Conservation (phyloP, 139 green algal species). For the Haematococcus sp. region DNA sequence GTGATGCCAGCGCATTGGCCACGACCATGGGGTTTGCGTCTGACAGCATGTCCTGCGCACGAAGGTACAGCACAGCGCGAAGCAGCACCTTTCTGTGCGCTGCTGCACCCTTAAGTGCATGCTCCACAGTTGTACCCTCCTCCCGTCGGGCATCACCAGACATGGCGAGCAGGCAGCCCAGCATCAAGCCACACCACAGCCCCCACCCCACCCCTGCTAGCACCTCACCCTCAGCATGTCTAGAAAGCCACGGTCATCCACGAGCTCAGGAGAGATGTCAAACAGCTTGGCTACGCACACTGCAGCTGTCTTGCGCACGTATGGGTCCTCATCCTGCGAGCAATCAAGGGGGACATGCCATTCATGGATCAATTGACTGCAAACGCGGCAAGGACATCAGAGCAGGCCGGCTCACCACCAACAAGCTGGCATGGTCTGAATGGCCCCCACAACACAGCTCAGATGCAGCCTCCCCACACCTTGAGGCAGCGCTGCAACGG, state of each 20-base stretch:
- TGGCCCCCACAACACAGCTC: no score
- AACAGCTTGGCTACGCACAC: conserved; percentile 98
- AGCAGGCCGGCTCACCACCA: background rate
- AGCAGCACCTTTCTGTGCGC: background rate
- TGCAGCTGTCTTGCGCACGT: conserved; percentile 98
- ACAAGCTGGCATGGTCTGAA: no score
- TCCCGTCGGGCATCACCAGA: no score
- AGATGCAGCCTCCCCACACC: conserved; percentile 47
- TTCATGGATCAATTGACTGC: background rate
- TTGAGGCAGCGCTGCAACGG: conserved; percentile 88
- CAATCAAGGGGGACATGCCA: background rate
- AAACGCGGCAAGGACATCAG: background rate
- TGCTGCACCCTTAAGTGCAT: background rate
- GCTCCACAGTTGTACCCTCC: no score
- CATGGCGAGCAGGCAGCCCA: no score
- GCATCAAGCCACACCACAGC: no score
- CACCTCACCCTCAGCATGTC: conserved; percentile 78
- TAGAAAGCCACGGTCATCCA: conserved; percentile 96
- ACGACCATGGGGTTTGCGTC: conserved; percentile 99
- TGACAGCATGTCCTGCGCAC: conserved; percentile 81
- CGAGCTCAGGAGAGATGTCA: conserved; percentile 95
- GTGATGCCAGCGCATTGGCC: conserved; percentile 94
- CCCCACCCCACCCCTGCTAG: no score
- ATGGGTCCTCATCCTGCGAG: conserved; percentile 93
- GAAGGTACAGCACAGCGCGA: background rate